Percentiles rank a stretch among this genome's conserved stretches.
Evolutionary conservation across 1,284 basidiomycete genomes (phyloP).

Genomic region (Apiotrichum sp.): DNA sequence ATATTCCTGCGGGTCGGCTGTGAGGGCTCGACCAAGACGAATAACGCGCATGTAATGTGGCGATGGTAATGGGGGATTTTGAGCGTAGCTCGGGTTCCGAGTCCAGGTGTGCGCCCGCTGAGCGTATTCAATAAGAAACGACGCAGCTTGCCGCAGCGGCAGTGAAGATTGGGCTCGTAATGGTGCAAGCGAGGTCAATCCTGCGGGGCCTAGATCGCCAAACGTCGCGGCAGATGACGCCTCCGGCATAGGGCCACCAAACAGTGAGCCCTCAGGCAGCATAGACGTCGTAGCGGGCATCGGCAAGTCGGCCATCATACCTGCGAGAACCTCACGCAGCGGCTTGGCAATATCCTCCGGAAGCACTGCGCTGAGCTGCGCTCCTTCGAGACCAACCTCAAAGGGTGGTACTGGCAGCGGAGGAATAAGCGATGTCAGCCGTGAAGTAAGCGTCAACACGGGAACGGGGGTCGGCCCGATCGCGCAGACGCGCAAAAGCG

Average conservation of each 20-base stretch:
- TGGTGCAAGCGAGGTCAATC: neutral
- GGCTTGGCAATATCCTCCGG: slow-evolving; percentile 32
- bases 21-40: slow-evolving; percentile 11
- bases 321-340: slow-evolving; percentile 30
- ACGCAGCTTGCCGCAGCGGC: slow-evolving; percentile 16
- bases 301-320: slow-evolving; percentile 38
- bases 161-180: slow-evolving; percentile 5
- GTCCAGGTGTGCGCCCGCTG: slow-evolving; percentile 15
- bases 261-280: neutral
- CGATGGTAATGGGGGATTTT: slow-evolving; percentile 10
- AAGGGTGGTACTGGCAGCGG: slow-evolving; percentile 38
- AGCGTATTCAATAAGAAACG: slow-evolving; percentile 22
- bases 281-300: slow-evolving; percentile 7
- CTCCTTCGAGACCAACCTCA: slow-evolving; percentile 38
- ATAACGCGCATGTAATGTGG: slow-evolving; percentile 12
- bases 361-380: slow-evolving; percentile 25
- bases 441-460: slow-evolving; percentile 19
- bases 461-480: slow-evolving; percentile 9
- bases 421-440: slow-evolving; percentile 24
- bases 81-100: neutral
- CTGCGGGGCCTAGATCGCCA: slow-evolving; percentile 1
- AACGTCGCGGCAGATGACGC: neutral
- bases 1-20: slow-evolving; percentile 10
- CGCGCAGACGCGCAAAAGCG: slow-evolving; percentile 28
- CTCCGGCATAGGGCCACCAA: neutral